Base-by-base conservation (phyloP, 2,329 filamentous ascomycete genomes). In the Cryphonectria nitschkei region DNA sequence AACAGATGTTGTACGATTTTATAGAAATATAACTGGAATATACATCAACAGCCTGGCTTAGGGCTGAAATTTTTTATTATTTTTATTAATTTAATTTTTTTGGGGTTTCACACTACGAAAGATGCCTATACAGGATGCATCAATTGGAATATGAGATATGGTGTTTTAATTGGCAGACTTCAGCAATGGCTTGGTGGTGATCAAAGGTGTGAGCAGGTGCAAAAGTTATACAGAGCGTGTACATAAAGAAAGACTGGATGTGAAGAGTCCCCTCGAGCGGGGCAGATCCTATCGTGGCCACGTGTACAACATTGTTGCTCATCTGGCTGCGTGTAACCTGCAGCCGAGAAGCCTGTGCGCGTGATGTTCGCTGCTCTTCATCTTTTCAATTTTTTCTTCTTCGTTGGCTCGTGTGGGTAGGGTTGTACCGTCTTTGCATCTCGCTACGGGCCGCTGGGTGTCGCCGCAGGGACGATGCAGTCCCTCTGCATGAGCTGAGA, bases 321-420 rank as follows among this genome's bases (percentile, higher is more conserved):
- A 6, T 72, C 16, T 72, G 73, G 34, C 68, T 73, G 6, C 72
- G 73, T 43, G 73, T 73, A 46, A 75, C 66, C 16, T 75, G 52
- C 29, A 65, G 68, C 19, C 72, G 71, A 2, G 70, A 68, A 43
- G 52, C 54, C 34, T n/a, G 5, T 39, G 65, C 56, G 3, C 50
- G 58, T 32, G 72, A 73, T 7, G 73, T 58, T 11, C 70, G 76
- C 29, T 72, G 64, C 19, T 13, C 11, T 37, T 37, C 37, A 9
- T 37, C 34, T 37, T 37, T 37, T 37, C 34, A 26, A 1, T 26
- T 26, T 26, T 26, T 26, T 26, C 26, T 26, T 26, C 1, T 26
- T 26, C 26, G 26, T 26, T 26, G 26, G 26, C 26, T 26, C 26
- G 26, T 26, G 26, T 26, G 26, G 26, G 26, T 26, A 26, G 26